phyloP scores from a whole-genome alignment of 2,329 filamentous ascomycete genomes.

The Didymella exigua region DNA sequence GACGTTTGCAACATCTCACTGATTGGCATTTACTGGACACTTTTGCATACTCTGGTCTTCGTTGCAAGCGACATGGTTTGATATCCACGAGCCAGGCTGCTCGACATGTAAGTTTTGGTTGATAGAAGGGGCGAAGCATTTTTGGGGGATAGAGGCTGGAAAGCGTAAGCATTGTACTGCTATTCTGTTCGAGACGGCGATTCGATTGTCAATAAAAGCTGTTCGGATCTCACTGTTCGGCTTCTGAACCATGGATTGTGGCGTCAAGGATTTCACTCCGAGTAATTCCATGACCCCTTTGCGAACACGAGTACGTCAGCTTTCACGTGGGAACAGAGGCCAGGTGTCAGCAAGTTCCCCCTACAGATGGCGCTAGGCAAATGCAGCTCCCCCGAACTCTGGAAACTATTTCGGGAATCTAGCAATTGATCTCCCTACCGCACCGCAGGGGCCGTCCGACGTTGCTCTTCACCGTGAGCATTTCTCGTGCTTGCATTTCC shows the following conservation, averaged over 20 bases:
- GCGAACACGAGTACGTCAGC: conserved; percentile 12
- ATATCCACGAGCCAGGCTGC: conserved; percentile 31
- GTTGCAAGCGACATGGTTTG: conserved; percentile 30
- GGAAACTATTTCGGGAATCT: conserved; percentile 36
- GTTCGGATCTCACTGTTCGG: conserved; percentile 1
- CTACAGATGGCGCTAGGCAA: conserved; percentile 15
- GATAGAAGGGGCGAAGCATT: conserved; percentile 40
- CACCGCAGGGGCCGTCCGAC: conserved; percentile 30
- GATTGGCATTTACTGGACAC: conserved; percentile 28
- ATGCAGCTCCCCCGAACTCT: conserved; percentile 24
- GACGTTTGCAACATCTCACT: conserved; percentile 7
- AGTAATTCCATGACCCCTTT: not conserved
- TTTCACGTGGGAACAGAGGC: conserved; percentile 19
- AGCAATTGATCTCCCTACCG: conserved; percentile 23
- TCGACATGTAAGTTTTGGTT: conserved; percentile 29
- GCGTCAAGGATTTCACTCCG: not conserved
- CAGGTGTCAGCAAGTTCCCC: conserved; percentile 22
- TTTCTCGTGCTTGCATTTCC: conserved; percentile 19
- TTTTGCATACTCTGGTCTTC: conserved; percentile 25
- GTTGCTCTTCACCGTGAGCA: conserved; percentile 20
- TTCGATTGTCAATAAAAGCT: conserved; percentile 17
- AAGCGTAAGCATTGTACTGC: conserved; percentile 22
- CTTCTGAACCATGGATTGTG: conserved; percentile 2
- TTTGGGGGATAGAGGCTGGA: conserved; percentile 21
- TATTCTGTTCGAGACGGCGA: conserved; percentile 10